These are phyloP conservation scores for Dactylellina haptotyla DNA, from an alignment of 2,329 filamentous ascomycete species.

Conservation along the genomic window DNA sequence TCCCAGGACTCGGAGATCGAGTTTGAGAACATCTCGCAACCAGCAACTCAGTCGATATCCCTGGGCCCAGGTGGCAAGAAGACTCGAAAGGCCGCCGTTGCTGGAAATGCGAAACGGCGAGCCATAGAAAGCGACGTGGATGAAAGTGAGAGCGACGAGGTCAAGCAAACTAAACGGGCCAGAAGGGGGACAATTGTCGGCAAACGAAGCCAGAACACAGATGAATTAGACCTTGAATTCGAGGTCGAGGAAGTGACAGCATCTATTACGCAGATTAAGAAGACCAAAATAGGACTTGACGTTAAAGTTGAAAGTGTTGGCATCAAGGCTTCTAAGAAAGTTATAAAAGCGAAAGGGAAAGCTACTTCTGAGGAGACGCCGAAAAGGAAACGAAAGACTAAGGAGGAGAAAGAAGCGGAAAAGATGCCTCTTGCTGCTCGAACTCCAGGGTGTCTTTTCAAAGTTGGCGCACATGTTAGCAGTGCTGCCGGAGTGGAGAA, in stretches of 20 bases:
- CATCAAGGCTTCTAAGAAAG: slow-evolving; percentile 17
- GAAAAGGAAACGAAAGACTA: slow-evolving; percentile 60
- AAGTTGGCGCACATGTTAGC: slow-evolving; percentile 92
- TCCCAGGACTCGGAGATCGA: slow-evolving; percentile 38
- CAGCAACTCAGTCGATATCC: slow-evolving; percentile 20
- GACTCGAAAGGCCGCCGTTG: slow-evolving; percentile 29
- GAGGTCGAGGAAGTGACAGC: slow-evolving; percentile 50
- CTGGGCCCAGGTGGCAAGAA: slow-evolving; percentile 22
- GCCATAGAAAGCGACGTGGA: slow-evolving; percentile 15
- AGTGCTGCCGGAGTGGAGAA: slow-evolving; percentile 92
- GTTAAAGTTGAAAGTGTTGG: slow-evolving; percentile 5
- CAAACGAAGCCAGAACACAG: no score
- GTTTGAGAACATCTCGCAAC: slow-evolving; percentile 37
- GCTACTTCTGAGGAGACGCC: slow-evolving; percentile 52
- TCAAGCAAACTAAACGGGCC: slow-evolving; percentile 22
- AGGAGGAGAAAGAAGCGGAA: slow-evolving; percentile 67
- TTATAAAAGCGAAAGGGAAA: slow-evolving; percentile 25
- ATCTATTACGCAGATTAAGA: slow-evolving; percentile 50
- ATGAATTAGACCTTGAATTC: slow-evolving; percentile 20
- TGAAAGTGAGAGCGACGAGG: slow-evolving; percentile 12
- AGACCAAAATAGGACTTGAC: slow-evolving; percentile 4
- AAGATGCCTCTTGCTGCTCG: slow-evolving; percentile 74
- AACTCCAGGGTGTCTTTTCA: slow-evolving; percentile 78
- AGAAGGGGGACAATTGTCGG: slow-evolving; percentile 24
- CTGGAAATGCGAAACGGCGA: slow-evolving; percentile 22